phyloP scores from a whole-genome alignment of 2,329 filamentous ascomycete species.

The Hypoxylon sp. region DNA sequence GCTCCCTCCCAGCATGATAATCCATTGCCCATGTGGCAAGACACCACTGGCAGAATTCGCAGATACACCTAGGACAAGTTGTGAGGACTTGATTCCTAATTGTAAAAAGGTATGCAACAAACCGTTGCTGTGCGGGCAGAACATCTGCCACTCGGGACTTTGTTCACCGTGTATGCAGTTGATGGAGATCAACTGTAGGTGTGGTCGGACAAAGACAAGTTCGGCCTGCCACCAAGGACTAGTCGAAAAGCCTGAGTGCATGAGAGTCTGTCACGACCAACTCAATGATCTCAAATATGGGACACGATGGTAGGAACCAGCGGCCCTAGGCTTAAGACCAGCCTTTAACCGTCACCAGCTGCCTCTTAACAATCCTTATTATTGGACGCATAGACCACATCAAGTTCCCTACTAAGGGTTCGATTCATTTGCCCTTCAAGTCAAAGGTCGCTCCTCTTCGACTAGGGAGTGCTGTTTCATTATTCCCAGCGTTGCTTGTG shows the following conservation, averaged over 20 bases:
- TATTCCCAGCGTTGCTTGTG: too few relatives aligned
- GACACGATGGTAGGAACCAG: too few relatives aligned
- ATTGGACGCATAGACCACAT: too few relatives aligned
- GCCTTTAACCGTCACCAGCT: too few relatives aligned
- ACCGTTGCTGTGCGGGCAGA: constrained; percentile 44
- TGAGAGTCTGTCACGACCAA: constrained; percentile 82
- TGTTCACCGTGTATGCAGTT: constrained; percentile 80
- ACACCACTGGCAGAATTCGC: neutral
- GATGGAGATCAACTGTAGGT: constrained; percentile 81
- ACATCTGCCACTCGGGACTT: constrained; percentile 81
- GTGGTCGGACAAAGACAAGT: constrained; percentile 77
- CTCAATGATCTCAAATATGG: constrained; percentile 66
- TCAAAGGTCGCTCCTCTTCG: too few relatives aligned
- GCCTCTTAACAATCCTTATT: too few relatives aligned
- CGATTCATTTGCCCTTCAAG: too few relatives aligned
- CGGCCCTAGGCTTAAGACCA: too few relatives aligned
- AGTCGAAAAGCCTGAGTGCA: constrained; percentile 78
- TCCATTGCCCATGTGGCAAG: neutral
- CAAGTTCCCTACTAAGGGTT: too few relatives aligned
- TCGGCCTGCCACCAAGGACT: constrained; percentile 84
- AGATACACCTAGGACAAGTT: neutral
- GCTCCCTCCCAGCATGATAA: neutral
- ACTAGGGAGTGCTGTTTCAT: too few relatives aligned
- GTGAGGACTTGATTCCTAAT: neutral
- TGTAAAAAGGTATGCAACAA: neutral